phyloP scores from a whole-genome alignment of 2,329 filamentous ascomycete genomes.

The Alternaria tenuissima region DNA sequence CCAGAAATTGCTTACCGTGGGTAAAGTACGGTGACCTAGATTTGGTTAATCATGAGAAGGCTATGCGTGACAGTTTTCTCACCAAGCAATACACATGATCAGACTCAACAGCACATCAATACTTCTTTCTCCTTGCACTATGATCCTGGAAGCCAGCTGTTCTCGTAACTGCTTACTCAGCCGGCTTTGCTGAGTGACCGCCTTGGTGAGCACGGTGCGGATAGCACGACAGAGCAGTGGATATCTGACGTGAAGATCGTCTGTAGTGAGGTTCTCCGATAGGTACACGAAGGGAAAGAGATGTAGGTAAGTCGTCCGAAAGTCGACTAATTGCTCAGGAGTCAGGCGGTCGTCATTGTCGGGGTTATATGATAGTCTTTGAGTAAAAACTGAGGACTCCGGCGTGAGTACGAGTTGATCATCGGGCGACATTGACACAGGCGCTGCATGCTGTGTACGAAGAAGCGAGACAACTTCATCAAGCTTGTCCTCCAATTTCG shows the following conservation, averaged over 20 bases:
- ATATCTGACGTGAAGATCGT: conserved; percentile 14
- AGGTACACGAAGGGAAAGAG: conserved; percentile 27
- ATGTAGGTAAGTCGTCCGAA: conserved; percentile 18
- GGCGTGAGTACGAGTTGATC: conserved; percentile 16
- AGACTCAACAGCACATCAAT: conserved; percentile 33
- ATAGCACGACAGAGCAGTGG: conserved; percentile 28
- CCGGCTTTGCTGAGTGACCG: conserved; percentile 16
- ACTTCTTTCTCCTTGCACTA: conserved; percentile 35
- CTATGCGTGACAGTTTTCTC: not conserved
- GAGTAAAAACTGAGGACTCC: conserved; percentile 10
- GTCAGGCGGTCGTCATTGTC: conserved; percentile 5
- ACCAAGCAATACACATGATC: conserved; percentile 33
- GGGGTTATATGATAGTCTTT: not conserved
- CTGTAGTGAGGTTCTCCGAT: conserved; percentile 11
- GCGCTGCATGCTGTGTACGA: conserved; percentile 23
- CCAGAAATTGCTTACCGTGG: conserved; percentile 27
- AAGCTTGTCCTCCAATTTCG: conserved; percentile 43
- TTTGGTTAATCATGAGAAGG: not conserved
- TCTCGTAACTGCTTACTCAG: conserved; percentile 28
- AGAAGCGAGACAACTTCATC: conserved; percentile 41
- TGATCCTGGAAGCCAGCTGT: conserved; percentile 25
- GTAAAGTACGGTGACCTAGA: conserved; percentile 29
- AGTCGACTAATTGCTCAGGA: conserved; percentile 15
- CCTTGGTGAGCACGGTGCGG: conserved; percentile 26
- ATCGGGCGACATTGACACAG: conserved; percentile 1